Evolutionary conservation across 495 filamentous ascomycete species (phyloP).

Genomic region (Trichoderma gamsii): DNA sequence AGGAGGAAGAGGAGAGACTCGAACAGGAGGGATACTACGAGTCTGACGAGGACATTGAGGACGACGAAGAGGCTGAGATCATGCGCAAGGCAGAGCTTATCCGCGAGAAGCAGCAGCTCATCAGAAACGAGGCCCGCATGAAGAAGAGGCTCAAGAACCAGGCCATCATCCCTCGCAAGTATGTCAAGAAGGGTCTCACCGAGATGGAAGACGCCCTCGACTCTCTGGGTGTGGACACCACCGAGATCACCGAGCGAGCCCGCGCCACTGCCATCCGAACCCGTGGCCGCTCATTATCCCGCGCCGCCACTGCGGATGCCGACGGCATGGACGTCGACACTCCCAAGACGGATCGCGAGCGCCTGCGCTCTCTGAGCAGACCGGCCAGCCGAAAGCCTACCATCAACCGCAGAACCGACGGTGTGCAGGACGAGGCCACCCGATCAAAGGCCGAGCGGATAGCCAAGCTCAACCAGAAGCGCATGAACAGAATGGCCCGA

Average conservation of each 20-base stretch:
- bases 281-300: constrained; percentile 57
- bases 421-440: constrained; percentile 54
- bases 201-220: constrained; percentile 81
- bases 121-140: constrained; percentile 87
- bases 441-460: constrained; percentile 77
- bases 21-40: constrained; percentile 81
- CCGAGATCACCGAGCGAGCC: constrained; percentile 63
- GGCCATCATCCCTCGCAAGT: constrained; percentile 77
- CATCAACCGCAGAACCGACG: constrained; percentile 78
- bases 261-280: constrained; percentile 47
- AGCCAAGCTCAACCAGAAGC: constrained; percentile 85
- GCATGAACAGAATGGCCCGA: constrained; percentile 96
- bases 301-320: constrained; percentile 48
- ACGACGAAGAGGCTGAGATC: constrained; percentile 78
- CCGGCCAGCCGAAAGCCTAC: constrained; percentile 62
- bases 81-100: constrained; percentile 90
- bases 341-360: constrained; percentile 38
- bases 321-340: constrained; percentile 88
- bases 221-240: constrained; percentile 75
- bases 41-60: constrained; percentile 61
- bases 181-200: constrained; percentile 66
- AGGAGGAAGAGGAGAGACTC: constrained; percentile 89
- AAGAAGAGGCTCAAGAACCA: constrained; percentile 94
- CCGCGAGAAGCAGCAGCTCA: constrained; percentile 79
- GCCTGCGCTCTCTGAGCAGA: constrained; percentile 69